Percentiles rank a stretch among this genome's conserved stretches.
Conservation (phyloP, 2,329 filamentous ascomycete genomes). For the Aotearoamyces nothofagi region DNA sequence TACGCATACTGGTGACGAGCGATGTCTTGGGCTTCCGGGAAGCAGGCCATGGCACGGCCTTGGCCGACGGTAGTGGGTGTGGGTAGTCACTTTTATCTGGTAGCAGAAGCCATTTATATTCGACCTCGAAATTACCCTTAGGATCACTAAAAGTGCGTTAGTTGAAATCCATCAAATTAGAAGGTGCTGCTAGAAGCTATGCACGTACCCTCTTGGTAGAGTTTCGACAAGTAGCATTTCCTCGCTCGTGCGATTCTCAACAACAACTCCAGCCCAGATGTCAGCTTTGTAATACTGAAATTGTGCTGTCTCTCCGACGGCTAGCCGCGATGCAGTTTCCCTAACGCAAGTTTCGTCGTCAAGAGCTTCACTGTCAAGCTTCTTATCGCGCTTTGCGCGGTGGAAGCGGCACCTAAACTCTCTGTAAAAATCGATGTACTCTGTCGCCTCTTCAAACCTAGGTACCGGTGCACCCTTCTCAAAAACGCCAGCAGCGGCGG, state of each 20-base stretch:
- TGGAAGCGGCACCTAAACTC: constrained; percentile 94
- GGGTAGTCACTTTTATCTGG: constrained; percentile 50
- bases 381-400: constrained; percentile 71
- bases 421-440: constrained; percentile 84
- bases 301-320: constrained; percentile 66
- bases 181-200: too few relatives aligned
- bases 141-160: constrained; percentile 46
- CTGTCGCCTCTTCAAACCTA: constrained; percentile 78
- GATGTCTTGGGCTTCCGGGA: constrained; percentile 47
- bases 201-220: constrained; percentile 70
- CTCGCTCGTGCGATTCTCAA: constrained; percentile 69
- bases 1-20: constrained; percentile 48
- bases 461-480: constrained; percentile 67
- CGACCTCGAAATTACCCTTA: constrained; percentile 63
- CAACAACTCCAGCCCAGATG: constrained; percentile 78
- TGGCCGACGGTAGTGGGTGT: constrained; percentile 57
- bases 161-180: too few relatives aligned
- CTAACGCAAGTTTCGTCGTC: constrained; percentile 56
- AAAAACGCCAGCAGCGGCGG: constrained; percentile 77
- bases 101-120: constrained; percentile 74
- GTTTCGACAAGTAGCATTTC: constrained; percentile 66
- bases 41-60: constrained; percentile 55
- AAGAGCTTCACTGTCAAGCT: constrained; percentile 49
- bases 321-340: constrained; percentile 51
- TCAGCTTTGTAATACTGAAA: constrained; percentile 73